Conservation (phyloP, 2,329 filamentous ascomycete species). For the Claviceps spartinae region DNA sequence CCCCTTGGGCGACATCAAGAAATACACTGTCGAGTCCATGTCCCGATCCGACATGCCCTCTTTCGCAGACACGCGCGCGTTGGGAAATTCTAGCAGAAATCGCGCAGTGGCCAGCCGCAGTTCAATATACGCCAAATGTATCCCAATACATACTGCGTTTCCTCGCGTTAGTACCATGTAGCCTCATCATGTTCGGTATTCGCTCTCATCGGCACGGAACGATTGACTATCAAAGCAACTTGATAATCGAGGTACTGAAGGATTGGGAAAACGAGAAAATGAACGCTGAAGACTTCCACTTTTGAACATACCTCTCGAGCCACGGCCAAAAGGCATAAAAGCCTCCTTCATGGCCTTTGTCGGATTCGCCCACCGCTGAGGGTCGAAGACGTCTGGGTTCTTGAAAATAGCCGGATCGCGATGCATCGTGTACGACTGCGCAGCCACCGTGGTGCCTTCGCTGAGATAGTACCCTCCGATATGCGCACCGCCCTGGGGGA, state of each 20-base stretch:
- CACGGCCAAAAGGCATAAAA: conserved; percentile 39
- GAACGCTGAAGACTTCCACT: background rate
- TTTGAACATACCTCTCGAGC: conserved; percentile 25
- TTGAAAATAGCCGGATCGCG: conserved; percentile 26
- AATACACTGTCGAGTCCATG: conserved; percentile 21
- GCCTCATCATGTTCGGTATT: too few relatives aligned
- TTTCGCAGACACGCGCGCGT: conserved; percentile 16
- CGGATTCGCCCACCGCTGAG: conserved; percentile 8
- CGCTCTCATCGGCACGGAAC: too few relatives aligned
- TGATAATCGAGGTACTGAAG: too few relatives aligned
- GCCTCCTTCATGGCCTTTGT: conserved; percentile 31
- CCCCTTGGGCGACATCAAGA: conserved; percentile 19
- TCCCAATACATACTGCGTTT: conserved; percentile 34
- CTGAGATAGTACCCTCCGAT: conserved; percentile 27
- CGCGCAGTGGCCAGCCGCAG: conserved; percentile 34
- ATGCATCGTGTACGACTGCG: conserved; percentile 35
- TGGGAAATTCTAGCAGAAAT: conserved; percentile 36
- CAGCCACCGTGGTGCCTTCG: conserved; percentile 23
- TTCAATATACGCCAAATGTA: conserved; percentile 44
- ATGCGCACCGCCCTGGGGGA: conserved; percentile 24
- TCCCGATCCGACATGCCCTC: conserved; percentile 23
- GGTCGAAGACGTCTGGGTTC: conserved; percentile 19
- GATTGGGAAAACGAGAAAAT: too few relatives aligned
- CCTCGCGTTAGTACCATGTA: background rate
- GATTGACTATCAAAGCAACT: too few relatives aligned